Base-by-base conservation (phyloP, 768 basidiomycete species). In the Collybia mongolica region DNA sequence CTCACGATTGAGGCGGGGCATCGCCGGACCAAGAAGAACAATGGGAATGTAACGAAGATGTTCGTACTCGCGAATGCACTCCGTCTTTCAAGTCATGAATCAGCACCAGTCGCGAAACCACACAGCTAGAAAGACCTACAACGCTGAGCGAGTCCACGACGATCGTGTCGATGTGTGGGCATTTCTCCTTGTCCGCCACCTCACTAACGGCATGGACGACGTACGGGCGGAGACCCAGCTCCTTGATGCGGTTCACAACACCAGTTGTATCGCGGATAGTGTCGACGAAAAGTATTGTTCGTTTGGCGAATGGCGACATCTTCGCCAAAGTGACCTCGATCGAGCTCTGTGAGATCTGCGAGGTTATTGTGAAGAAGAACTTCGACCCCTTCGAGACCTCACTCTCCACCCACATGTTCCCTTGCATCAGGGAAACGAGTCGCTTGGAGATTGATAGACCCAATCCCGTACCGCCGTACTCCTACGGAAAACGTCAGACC, bases 341-440 rank as follows among this genome's bases (percentile, higher is more conserved):
- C 9, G 86, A 78, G 58, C 82, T 81, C 49, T 83, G 82, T 56
- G 83, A 86, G 60, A 92, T 86, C 69, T 88, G 88, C 20, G 88
- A 93, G 5, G 86, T 86, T 71, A 95, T 93, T 22, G 93, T 95
- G 76, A 98, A 98, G 82, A 90, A 96, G 81, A 98, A 96, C 68
- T 86, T 87, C 72, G 86, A 90, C 22, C 97, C 97, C 59, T 91
- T 88, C 40, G 88, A 80, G 52, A 96, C 90, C 66, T 96, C 93
- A 54, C 87, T 90, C 70, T 97, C 92, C 18, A 99, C 97, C 97
- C 97, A 99, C 79, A 99, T 91, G 61, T 96, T 92, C 40, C 97
- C 97, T 59, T 92, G 85, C 97, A 99, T 99, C 59, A 99, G 86
- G 42, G 86, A 87, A 15, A 98, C 96, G 19, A 99, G 84, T 1